phyloP scores from a whole-genome alignment of 768 basidiomycete species.

The Amylocystis lapponica region DNA sequence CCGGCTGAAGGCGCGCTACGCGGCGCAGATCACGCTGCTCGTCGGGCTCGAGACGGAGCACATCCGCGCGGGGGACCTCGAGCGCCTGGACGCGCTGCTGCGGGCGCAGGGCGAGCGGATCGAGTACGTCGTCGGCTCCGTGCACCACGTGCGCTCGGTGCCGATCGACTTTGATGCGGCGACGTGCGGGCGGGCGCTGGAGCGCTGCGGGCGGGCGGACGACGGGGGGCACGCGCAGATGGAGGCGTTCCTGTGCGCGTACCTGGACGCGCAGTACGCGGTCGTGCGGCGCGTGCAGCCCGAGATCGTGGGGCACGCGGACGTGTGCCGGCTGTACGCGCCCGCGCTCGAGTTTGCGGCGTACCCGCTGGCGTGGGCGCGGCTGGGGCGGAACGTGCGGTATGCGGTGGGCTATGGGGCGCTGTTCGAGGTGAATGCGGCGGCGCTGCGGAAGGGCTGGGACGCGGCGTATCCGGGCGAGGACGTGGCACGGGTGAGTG shows the following conservation, averaged over 20 bases:
- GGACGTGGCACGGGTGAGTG: conserved; percentile 68
- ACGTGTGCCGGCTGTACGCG: conserved; percentile 83
- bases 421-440: conserved; percentile 89
- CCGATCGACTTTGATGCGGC: conserved; percentile 89
- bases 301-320: conserved; percentile 89
- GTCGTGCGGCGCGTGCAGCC: conserved; percentile 70
- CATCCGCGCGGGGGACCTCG: conserved; percentile 66
- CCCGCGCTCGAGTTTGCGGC: conserved; percentile 53
- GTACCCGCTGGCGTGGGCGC: conserved; percentile 54
- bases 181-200: conserved; percentile 62
- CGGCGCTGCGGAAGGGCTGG: conserved; percentile 93
- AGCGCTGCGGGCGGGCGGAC: conserved; percentile 20
- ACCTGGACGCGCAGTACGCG: conserved; percentile 82
- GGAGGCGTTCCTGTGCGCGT: conserved; percentile 51
- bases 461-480: conserved; percentile 71
- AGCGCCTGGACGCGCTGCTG: conserved; percentile 50
- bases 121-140: conserved; percentile 87
- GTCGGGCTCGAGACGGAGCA: conserved; percentile 93
- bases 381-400: conserved; percentile 68
- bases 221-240: conserved; percentile 24
- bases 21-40: conserved; percentile 63
- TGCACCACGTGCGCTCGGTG: conserved; percentile 84
- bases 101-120: conserved; percentile 42
- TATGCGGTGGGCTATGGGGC: conserved; percentile 79
- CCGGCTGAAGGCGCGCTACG: conserved; percentile 60